Evolutionary conservation across 768 basidiomycete genomes (phyloP).

Genomic region (Candolleomyces eurysporus): DNA sequence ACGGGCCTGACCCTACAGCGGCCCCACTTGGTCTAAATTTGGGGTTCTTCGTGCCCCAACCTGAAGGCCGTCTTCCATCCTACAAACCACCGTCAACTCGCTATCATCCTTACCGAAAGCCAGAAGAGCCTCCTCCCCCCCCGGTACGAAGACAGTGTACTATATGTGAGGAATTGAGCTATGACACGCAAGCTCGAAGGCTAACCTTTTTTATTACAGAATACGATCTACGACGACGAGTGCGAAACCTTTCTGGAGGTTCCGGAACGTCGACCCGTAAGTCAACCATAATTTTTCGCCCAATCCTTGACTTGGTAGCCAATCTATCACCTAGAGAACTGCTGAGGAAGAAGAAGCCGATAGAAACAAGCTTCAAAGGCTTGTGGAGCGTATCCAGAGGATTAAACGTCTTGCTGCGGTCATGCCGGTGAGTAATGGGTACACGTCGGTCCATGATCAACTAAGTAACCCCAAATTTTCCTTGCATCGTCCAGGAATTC

Average conservation of each 20-base stretch:
- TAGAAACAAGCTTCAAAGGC: background rate
- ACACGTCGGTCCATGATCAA: background rate
- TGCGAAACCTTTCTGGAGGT: constrained; percentile 13
- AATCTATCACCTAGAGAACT: background rate
- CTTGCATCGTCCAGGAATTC: background rate
- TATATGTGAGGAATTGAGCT: background rate
- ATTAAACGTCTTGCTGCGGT: constrained; percentile 4
- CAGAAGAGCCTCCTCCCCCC: background rate
- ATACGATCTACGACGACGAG: constrained; percentile 26
- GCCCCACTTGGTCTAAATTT: no score
- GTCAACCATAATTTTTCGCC: background rate
- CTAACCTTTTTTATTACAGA: constrained; percentile 12
- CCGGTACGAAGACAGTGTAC: background rate
- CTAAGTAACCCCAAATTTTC: background rate
- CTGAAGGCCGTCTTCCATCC: background rate
- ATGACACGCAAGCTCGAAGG: background rate
- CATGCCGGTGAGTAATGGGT: constrained; percentile 9
- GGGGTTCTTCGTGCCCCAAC: no score
- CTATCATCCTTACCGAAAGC: background rate
- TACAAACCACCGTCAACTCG: background rate
- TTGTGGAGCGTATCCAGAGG: background rate
- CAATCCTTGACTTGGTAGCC: background rate
- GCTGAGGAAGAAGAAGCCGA: constrained; percentile 2
- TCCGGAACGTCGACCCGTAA: constrained; percentile 5
- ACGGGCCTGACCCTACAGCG: no score